Conservation (phyloP, 148 eudicot species). For the Oxyria digyna region DNA sequence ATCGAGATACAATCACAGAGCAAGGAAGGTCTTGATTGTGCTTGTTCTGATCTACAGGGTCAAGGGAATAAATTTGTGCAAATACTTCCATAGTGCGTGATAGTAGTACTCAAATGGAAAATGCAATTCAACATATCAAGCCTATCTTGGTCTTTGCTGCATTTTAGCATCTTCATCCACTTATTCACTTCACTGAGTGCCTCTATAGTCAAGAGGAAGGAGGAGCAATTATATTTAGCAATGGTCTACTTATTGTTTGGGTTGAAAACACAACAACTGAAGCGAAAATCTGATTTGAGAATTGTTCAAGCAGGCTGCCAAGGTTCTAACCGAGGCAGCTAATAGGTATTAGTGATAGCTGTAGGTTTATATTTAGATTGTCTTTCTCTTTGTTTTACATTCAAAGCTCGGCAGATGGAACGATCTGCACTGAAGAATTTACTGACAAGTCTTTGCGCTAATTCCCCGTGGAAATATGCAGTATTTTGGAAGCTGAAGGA, state of each 20-base stretch:
- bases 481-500: slow-evolving; percentile 10
- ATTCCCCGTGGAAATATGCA: slow-evolving; percentile 9
- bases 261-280: not conserved
- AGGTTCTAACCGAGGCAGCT: slow-evolving; percentile 12
- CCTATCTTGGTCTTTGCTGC: slow-evolving; percentile 5
- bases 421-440: not conserved
- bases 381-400: not conserved
- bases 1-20: not conserved
- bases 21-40: not conserved
- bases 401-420: slow-evolving; percentile 9
- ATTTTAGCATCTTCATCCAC: slow-evolving; percentile 1
- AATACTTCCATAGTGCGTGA: not conserved
- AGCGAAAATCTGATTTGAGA: slow-evolving; percentile 9
- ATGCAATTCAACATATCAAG: slow-evolving; percentile 1
- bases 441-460: slow-evolving; percentile 8
- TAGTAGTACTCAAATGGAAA: slow-evolving; percentile 8
- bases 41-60: not conserved
- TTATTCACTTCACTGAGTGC: not conserved
- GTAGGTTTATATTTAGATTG: not conserved
- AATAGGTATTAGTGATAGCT: slow-evolving; percentile 7
- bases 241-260: slow-evolving; percentile 1
- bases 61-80: not conserved
- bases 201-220: not conserved
- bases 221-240: not conserved
- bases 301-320: slow-evolving; percentile 8